Conservation (phyloP, 2,329 filamentous ascomycete species). For the Lomentospora prolificans region DNA sequence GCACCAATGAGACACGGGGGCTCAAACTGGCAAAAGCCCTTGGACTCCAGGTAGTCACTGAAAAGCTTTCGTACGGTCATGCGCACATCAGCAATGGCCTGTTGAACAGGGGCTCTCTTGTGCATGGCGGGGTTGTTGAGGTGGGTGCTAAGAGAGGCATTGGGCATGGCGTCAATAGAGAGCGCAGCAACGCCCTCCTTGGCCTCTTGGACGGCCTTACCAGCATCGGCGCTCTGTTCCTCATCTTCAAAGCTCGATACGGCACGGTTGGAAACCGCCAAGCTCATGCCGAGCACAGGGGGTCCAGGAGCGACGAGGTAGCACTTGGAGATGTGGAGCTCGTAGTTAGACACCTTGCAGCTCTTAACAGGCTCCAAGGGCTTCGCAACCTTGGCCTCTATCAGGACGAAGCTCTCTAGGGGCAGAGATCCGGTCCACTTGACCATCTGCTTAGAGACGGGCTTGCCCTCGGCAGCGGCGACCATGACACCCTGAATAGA, state of each 20-base stretch:
- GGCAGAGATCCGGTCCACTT: constrained; percentile 74
- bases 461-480: constrained; percentile 59
- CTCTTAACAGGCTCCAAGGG: constrained; percentile 84
- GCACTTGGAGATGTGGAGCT: constrained; percentile 81
- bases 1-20: constrained; percentile 83
- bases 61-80: constrained; percentile 60
- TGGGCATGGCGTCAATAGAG: constrained; percentile 41
- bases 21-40: constrained; percentile 74
- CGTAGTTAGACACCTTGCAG: constrained; percentile 66
- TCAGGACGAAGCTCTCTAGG: constrained; percentile 70
- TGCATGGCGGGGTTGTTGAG: constrained; percentile 90
- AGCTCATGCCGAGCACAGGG: constrained; percentile 45
- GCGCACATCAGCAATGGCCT: constrained; percentile 56
- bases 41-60: constrained; percentile 64
- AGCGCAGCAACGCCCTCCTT: constrained; percentile 23
- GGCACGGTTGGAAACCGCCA: constrained; percentile 43
- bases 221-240: constrained; percentile 26
- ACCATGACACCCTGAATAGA: constrained; percentile 74
- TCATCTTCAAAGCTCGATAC: constrained; percentile 52
- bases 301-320: constrained; percentile 63
- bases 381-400: constrained; percentile 73
- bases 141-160: constrained; percentile 73
- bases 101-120: constrained; percentile 82
- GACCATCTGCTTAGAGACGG: constrained; percentile 78
- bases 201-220: constrained; percentile 32